Conservation (phyloP, 1,284 basidiomycete species). For the Hymenochaete sp. region DNA sequence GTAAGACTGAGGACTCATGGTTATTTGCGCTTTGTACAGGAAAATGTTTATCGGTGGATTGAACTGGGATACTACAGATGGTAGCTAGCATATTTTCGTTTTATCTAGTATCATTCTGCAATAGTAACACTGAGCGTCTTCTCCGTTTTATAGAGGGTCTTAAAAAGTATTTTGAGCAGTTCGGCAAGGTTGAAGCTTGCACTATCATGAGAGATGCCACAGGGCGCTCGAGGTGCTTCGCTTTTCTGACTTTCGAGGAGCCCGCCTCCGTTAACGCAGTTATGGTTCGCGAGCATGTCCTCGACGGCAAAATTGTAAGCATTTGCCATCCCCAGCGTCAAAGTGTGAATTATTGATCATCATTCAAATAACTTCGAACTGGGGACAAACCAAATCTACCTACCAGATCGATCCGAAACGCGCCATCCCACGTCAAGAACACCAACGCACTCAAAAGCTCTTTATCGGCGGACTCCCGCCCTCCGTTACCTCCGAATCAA, state of each 20-base stretch:
- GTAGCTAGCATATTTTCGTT: constrained; percentile 42
- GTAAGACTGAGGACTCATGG: constrained; percentile 22
- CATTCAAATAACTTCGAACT: too few species aligned
- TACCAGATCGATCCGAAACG: constrained; percentile 96
- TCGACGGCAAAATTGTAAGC: constrained; percentile 90
- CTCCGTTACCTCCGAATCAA: constrained; percentile 86
- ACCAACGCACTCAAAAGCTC: constrained; percentile 84
- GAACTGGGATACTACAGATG: constrained; percentile 97
- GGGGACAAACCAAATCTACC: too few species aligned
- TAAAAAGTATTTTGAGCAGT: constrained; percentile 80
- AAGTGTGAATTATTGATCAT: background rate
- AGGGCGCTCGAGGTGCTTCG: constrained; percentile 87
- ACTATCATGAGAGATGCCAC: constrained; percentile 93
- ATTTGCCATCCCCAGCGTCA: constrained; percentile 5
- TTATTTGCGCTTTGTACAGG: constrained; percentile 53
- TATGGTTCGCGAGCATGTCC: constrained; percentile 80
- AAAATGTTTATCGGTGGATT: constrained; percentile 98
- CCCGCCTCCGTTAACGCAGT: constrained; percentile 83
- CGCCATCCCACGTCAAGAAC: constrained; percentile 92
- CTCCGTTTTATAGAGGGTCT: constrained; percentile 55
- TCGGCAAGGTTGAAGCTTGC: constrained; percentile 85
- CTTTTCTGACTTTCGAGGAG: constrained; percentile 87
- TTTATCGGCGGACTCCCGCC: constrained; percentile 95
- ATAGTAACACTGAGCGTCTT: constrained; percentile 33
- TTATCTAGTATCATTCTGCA: too few species aligned